Evolutionary conservation across 164 flowering plant species (phyloP).

Genomic region (Liriodendron chinense): DNA sequence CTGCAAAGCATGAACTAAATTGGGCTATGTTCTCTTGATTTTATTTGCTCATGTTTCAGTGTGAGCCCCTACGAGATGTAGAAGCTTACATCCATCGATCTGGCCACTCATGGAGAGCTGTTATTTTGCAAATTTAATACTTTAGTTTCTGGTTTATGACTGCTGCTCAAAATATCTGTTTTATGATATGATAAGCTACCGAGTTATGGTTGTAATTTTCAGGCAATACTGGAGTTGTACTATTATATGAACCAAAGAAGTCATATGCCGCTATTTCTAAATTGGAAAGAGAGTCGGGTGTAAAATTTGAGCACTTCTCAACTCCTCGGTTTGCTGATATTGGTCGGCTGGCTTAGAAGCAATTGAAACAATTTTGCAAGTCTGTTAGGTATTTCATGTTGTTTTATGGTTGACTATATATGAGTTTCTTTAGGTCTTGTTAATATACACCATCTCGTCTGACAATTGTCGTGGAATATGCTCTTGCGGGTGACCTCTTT

Average conservation of each 20-base stretch:
- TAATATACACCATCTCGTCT: slow-evolving; percentile 78
- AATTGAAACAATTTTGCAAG: slow-evolving; percentile 52
- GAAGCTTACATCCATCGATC: slow-evolving; percentile 98
- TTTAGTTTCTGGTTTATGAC: slow-evolving; percentile 15
- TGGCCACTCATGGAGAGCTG: slow-evolving; percentile 96
- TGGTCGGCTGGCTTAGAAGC: slow-evolving; percentile 80
- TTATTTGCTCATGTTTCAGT: slow-evolving; percentile 33
- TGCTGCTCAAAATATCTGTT: background rate
- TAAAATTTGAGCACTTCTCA: slow-evolving; percentile 80
- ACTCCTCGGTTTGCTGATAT: slow-evolving; percentile 90
- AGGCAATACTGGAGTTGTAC: slow-evolving; percentile 89
- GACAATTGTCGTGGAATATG: slow-evolving; percentile 88
- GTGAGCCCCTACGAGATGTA: slow-evolving; percentile 97
- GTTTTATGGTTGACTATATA: no score
- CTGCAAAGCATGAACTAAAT: background rate
- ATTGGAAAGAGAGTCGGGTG: slow-evolving; percentile 88
- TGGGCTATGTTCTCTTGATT: background rate
- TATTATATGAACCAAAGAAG: slow-evolving; percentile 89
- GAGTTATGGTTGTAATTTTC: background rate
- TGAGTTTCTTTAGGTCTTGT: no score
- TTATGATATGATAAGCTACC: background rate
- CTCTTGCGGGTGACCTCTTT: slow-evolving; percentile 80
- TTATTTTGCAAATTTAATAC: slow-evolving; percentile 22
- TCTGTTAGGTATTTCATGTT: slow-evolving; percentile 64
- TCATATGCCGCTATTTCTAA: slow-evolving; percentile 49